Evolutionary conservation across 495 filamentous ascomycete genomes (phyloP), one percentile per base, ranked within the genome.

Genomic region (Aspergillus bertholletiae): DNA sequence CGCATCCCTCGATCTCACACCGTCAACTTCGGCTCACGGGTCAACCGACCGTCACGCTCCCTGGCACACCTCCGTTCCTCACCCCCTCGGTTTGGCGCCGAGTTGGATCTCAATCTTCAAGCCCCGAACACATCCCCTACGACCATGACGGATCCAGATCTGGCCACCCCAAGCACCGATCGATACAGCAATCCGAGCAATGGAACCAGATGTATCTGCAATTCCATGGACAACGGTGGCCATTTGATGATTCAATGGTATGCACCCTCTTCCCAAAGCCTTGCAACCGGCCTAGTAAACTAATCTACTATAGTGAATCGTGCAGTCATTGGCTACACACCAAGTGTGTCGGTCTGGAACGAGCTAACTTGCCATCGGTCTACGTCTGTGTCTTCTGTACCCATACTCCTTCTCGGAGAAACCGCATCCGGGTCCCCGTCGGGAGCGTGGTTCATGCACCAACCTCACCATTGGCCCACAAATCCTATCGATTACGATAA

Each of bases 281-380:
- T 24, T 21, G 7, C 32, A 24, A 28, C 26, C 8, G 8, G 8
- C 49, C 48, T 51, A 23, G 7, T 21, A 11, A 5, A 37, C 62
- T 72, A 37, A 70, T 35, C 17, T 7, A 18, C 28, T 30, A 18
- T 61, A 92, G 91, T 71, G 87, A 92, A 73, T 92, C 90, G 4
- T 96, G 91, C 70, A 86, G 83, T 35, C 87, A 92, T 70, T 93
- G 86, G 84, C 80, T 92, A 26, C 91, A 96, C 63, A 87, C 84
- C 6, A 79, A 79, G 60, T 96, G 91, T 64, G 80, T 92, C 28
- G 86, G 88, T 17, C 76, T 92, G 22, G 85, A 85, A 53, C 74
- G 77, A 18, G 67, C 72, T 7, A 80, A 86, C 48, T 75, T 89
- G 41, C 88, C 89, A 20, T 78, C 79, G 0, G 86, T 92, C 9